phyloP scores from a whole-genome alignment of 495 filamentous ascomycete species.

The Penicillium dipodomyicola region DNA sequence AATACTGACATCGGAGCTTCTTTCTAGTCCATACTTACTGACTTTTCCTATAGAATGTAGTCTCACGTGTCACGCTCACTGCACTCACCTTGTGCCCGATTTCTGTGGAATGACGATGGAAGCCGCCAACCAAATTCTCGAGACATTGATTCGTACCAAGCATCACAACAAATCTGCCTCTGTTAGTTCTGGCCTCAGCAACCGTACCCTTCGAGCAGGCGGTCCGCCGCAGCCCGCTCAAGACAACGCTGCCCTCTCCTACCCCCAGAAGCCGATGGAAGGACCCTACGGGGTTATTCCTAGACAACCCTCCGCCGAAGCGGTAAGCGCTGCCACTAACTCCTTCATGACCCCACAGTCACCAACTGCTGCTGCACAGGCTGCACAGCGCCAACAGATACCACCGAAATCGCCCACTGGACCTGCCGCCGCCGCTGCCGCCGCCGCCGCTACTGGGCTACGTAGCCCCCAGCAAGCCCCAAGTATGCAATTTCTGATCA shows the following conservation, averaged over 20 bases:
- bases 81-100: slow-evolving; percentile 93
- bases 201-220: slow-evolving; percentile 63
- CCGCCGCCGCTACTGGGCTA: slow-evolving; percentile 37
- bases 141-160: slow-evolving; percentile 45
- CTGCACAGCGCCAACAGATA: slow-evolving; percentile 34
- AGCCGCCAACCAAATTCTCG: slow-evolving; percentile 86
- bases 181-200: slow-evolving; percentile 56
- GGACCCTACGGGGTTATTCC: slow-evolving; percentile 48
- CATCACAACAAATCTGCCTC: slow-evolving; percentile 47
- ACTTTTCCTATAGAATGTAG: slow-evolving; percentile 68
- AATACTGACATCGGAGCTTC: background rate
- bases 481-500: slow-evolving; percentile 28
- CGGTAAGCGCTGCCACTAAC: slow-evolving; percentile 47
- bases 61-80: slow-evolving; percentile 86
- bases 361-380: slow-evolving; percentile 32
- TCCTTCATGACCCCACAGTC: slow-evolving; percentile 46
- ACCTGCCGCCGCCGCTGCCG: slow-evolving; percentile 31
- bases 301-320: slow-evolving; percentile 46
- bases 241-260: slow-evolving; percentile 41
- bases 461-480: slow-evolving; percentile 34
- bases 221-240: slow-evolving; percentile 49
- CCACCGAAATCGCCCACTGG: slow-evolving; percentile 37
- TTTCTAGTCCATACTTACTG: slow-evolving; percentile 25
- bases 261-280: slow-evolving; percentile 48
- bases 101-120: slow-evolving; percentile 99